Conservation (phyloP, 139 green algal species). For the Volvox reticuliferus region DNA sequence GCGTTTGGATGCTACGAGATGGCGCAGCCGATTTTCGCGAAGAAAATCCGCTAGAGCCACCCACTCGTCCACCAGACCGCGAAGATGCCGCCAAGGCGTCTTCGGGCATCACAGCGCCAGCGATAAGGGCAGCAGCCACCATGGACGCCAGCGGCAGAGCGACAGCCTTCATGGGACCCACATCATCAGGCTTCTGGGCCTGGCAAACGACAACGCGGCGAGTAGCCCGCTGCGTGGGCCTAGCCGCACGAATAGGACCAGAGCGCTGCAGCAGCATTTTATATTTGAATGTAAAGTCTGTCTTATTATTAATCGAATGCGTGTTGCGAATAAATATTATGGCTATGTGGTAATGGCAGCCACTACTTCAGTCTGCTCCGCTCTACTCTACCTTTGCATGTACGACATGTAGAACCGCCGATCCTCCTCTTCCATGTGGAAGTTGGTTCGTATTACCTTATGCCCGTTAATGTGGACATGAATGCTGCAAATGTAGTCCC, state of each 20-base stretch:
- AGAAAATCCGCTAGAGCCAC: constrained; percentile 52
- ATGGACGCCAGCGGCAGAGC: constrained; percentile 50
- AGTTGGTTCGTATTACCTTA: too few relatives aligned
- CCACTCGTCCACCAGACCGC: constrained; percentile 47
- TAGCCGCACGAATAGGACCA: neutral
- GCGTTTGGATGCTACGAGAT: constrained; percentile 26
- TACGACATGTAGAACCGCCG: too few relatives aligned
- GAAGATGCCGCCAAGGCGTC: constrained; percentile 46
- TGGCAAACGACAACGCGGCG: constrained; percentile 8
- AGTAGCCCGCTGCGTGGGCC: neutral
- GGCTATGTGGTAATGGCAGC: too few relatives aligned
- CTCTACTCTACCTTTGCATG: too few relatives aligned
- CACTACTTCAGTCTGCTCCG: too few relatives aligned
- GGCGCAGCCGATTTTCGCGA: constrained; percentile 15
- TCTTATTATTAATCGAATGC: too few relatives aligned
- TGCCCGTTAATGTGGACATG: too few relatives aligned
- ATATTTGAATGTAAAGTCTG: too few relatives aligned
- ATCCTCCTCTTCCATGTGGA: too few relatives aligned
- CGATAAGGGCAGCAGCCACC: constrained; percentile 52
- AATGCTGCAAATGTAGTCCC: too few relatives aligned
- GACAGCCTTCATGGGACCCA: neutral
- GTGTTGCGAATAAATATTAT: too few relatives aligned
- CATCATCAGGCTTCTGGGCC: constrained; percentile 28
- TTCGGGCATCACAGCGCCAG: constrained; percentile 46
- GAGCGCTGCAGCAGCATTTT: constrained; percentile 35